Conservation (phyloP, 2,329 filamentous ascomycete genomes). For the Magnaporthiopsis incrustans region DNA sequence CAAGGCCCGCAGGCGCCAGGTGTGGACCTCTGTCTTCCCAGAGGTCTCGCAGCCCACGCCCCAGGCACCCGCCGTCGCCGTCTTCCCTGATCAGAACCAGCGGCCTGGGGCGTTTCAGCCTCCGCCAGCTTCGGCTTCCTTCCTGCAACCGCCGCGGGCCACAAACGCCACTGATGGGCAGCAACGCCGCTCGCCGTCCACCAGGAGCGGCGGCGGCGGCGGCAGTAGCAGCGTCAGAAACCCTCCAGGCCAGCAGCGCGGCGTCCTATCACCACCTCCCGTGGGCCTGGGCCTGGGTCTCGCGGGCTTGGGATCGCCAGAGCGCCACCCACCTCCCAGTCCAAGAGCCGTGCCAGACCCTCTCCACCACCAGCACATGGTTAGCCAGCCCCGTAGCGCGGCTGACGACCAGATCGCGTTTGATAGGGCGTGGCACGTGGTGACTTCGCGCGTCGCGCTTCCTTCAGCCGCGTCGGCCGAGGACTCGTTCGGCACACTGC, state of each 20-base stretch:
- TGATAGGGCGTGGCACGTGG: slow-evolving; percentile 55
- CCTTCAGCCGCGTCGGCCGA: slow-evolving; percentile 46
- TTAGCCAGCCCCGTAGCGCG: slow-evolving; percentile 11
- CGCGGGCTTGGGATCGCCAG: not conserved
- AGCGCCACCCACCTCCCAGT: not conserved
- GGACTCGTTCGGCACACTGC: slow-evolving; percentile 43
- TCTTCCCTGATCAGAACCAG: slow-evolving; percentile 33
- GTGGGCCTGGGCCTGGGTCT: slow-evolving; percentile 3
- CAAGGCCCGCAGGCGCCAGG: slow-evolving; percentile 37
- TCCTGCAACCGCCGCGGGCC: not conserved
- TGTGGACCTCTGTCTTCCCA: slow-evolving; percentile 50
- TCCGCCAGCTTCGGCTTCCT: slow-evolving; percentile 1
- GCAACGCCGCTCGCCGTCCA: not conserved
- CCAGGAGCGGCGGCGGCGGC: not conserved
- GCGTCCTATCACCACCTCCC: not conserved
- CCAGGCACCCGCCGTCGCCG: slow-evolving; percentile 27
- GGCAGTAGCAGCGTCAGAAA: slow-evolving; percentile 1
- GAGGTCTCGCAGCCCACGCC: slow-evolving; percentile 43
- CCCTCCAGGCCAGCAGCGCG: not conserved
- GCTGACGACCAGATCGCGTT: slow-evolving; percentile 46
- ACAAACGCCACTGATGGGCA: not conserved
- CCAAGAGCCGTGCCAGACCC: too few relatives aligned
- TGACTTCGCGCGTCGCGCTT: slow-evolving; percentile 49
- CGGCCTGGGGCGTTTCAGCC: slow-evolving; percentile 31
- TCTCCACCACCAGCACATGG: too few relatives aligned